These are phyloP conservation scores for Erigeron philadelphicus DNA, from an alignment of 140 eudicot genomes.

Conservation along the genomic window DNA sequence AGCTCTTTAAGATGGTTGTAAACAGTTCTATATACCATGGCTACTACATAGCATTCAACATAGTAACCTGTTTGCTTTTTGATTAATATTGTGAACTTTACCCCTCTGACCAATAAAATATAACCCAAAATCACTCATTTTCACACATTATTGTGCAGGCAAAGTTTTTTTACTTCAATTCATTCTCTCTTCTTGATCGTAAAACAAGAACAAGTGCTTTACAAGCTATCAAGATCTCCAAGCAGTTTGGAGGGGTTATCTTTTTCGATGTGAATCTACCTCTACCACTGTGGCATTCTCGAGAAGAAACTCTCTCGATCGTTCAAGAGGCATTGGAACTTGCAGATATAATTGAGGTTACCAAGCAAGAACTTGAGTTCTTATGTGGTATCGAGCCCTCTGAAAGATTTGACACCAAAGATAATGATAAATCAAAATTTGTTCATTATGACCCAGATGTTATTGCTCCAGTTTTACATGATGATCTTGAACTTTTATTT, in stretches of 20 bases:
- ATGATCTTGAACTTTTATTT: conserved; percentile 69
- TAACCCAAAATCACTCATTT: neutral
- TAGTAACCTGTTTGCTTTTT: too few species aligned
- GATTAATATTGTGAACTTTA: neutral
- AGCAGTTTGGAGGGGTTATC: conserved; percentile 63
- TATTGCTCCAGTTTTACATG: conserved; percentile 66
- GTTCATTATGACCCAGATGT: conserved; percentile 62
- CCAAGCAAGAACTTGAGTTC: conserved; percentile 91
- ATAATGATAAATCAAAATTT: conserved; percentile 62
- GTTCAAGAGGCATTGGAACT: conserved; percentile 63
- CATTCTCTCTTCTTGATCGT: conserved; percentile 69
- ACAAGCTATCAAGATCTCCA: conserved; percentile 74
- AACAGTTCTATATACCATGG: too few species aligned
- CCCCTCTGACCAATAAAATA: neutral
- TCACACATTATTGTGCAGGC: conserved; percentile 49
- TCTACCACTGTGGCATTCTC: conserved; percentile 72
- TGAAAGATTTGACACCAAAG: conserved; percentile 62
- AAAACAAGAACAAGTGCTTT: conserved; percentile 65
- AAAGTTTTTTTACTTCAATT: conserved; percentile 81
- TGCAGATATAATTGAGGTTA: conserved; percentile 82
- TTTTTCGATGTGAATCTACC: conserved; percentile 91
- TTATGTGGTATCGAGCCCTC: conserved; percentile 67
- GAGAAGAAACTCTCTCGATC: conserved; percentile 61
- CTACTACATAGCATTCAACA: too few species aligned
- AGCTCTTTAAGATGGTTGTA: too few species aligned